Evolutionary conservation across 108 stramenopile species (phyloP), one percentile per base, ranked within the genome.

Genomic region (Pseudonitzschia multiseries): DNA sequence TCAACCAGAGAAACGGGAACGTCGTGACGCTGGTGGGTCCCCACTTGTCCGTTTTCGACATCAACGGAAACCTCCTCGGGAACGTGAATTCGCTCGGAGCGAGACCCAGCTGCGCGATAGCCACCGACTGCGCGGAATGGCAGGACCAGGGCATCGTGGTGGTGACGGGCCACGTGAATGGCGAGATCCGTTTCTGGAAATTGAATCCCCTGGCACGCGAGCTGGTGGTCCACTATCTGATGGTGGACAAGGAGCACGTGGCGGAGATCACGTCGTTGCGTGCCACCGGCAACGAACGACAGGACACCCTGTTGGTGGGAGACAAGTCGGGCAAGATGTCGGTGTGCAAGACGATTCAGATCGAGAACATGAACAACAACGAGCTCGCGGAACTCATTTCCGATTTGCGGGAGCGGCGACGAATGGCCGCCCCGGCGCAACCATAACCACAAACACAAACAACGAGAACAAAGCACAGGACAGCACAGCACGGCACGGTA

Each of bases 121-220:
- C 95, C 21, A 95, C 96, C 2, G 86, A 88, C 64, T 96, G 96
- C 80, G 87, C 95, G 28, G 93, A 97, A 73, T 98, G 98, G 98
- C 93, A 86, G 79, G 85, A 94, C 60, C 68, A 89, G 53, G 98
- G 98, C 21, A 90, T 97, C 59, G 92, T 93, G 26, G 93, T 86
- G 31, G 92, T 97, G 28, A 95, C 96, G 20, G 98, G 98, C 26
- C 98, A 98, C 70, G 83, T 86, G 69, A 93, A 94, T 71, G 98
- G 98, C n/a, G 88, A 95, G 74, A 87, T 97, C 17, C 80, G 85
- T 21, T 84, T 98, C 33, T 98, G 98, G 98, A 83, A 89, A 24
- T 70, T 96, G 29, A 81, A 92, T 71, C 83, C 86, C 69, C 72
- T 86, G 26, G 80, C 73, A 1, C 69, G 65, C n/a, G 66, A 78